Base-by-base conservation (phyloP, 2,329 filamentous ascomycete species). In the Colletotrichum sublineola region DNA sequence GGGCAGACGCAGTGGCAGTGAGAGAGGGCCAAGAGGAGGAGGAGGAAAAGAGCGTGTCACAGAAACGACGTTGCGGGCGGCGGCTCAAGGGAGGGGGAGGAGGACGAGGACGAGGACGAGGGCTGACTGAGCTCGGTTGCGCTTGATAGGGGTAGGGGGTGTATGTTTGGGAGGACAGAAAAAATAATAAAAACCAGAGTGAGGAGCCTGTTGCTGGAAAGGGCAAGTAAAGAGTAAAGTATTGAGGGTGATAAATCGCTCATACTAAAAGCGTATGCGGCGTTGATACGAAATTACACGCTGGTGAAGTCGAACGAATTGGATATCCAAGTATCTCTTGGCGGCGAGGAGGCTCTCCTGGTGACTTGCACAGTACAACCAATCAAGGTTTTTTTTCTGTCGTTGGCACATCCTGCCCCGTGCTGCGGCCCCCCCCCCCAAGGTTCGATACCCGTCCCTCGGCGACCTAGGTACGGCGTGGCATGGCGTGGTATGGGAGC, bases 321-420 rank as follows among this genome's bases (percentile, higher is more conserved):
- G 55, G 68, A 73, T 68, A 71, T 71, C 67, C 67, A 74, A 74
- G 73, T 74, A 74, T 71, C 65, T 67, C 72, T 67, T 69, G 68
- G 68, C 67, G 53, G 53, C 50, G 42, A 42, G 63, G 68, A 52
- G 73, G 67, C 71, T 73, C 67, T 52, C 46, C n/a, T 20, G 38
- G 60, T 65, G 71, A 74, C 73, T 74, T 63, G 65, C 63, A 40
- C 55, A 61, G 67, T 74, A 74, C 73, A 68, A 72, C 67, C 63
- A 72, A 70, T 67, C 58, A 65, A 74, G 56, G 73, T 74, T 70
- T 71, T 24, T 24, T 24, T 24, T 24, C 24, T 24, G 1, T 24
- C 24, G 24, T 24, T 74, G 71, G 67, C 73, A 52, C 63, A 73
- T 67, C 71, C 63, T 73, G 71, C 48, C 55, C 67, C 67, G 55